Evolutionary conservation across 2,329 filamentous ascomycete genomes (phyloP), one percentile per base, ranked within the genome.

Genomic region (Arthrobotrys iridis): DNA sequence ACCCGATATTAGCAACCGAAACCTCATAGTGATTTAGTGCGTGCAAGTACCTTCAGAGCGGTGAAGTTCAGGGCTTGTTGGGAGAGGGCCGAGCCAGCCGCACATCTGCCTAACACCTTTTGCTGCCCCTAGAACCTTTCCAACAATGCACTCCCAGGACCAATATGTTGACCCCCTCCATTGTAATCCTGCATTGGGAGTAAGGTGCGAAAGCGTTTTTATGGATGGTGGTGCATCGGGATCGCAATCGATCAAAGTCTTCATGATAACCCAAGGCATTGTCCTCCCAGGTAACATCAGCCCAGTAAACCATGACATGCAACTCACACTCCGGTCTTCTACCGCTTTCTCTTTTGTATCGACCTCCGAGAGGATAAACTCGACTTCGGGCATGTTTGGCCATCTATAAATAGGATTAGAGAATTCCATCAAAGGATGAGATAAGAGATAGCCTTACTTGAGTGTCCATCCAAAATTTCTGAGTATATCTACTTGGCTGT

Each of bases 141-240:
- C 91, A 1, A 93, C 88, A 67, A 93, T 90, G 78, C 87, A 90
- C 18, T 86, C 84, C 10, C 88, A 87, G 2, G 90, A 88, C 91
- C 91, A 93, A 83, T 93, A 93, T 0, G 91, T 93, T 80, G 90
- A 90, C 67, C 88, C 89, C 70, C 89, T 88, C 80, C 93, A 92
- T 82, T 93, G 91, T 79, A 93, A 92, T 13, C 91, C 91, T 77
- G 88, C 89, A 77, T 89, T 85, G 0, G 89, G 89, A 70, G 90
- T 86, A 77, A 90, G 85, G 78, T 92, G 89, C 0, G 88, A 89
- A 6, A 93, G 85, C 33, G 90, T 85, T 8, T 88, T 88, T 13
- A 93, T 85, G 5, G 88, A 84, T 76, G 90, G 87, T 3, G 88
- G 88, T 2, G 85, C 85, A 80, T 91, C 90, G 1, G 88, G 88